Evolutionary conservation across 2,329 filamentous ascomycete species (phyloP), one percentile per base, ranked within the genome.

Genomic region (Cytospora piceicola): DNA sequence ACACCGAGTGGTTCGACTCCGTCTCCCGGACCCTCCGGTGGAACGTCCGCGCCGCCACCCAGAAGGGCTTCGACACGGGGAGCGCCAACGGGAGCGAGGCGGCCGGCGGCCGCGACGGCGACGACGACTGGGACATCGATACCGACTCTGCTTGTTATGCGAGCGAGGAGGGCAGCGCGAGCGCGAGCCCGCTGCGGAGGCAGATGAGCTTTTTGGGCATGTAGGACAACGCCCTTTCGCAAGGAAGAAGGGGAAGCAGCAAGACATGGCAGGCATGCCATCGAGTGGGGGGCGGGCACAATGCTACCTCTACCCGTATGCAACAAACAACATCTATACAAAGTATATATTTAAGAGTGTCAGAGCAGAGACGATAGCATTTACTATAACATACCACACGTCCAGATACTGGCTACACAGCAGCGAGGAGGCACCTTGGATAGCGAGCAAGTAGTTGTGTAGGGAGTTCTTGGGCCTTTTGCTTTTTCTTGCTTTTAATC

Each of bases 1-100:
- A 90, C 68, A 91, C 90, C 0, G 95, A 99, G 77, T 99, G 95
- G 95, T 97, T 99, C 75, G 92, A 97, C 77, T 96, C 92, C 73
- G 93, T 99, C 58, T 93, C 92, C 61, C 88, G 94, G 67, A 97
- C 94, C 4, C 83, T 99, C 66, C 86, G 94, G 69, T 99, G 95
- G 95, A 99, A 99, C 79, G 94, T 91, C 30, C 86, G 95, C 55
- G 94, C 93, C 5, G 94, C 94, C 6, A 90, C 90, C 63, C 95
- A 99, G 78, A 98, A 97, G 77, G 92, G 88, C 3, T 99, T 96
- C 82, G 89, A 90, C 63, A 77, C 82, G 60, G 76, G 81, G 63
- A 68, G 66, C n/a, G 69, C 70, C 53, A 72, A 71, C 39, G 72
- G 81, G 76, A 74, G 73, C 55, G 67, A 72, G 27, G 63, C 71